Evolutionary conservation across 2,329 filamentous ascomycete genomes (phyloP).

Genomic region (Trichoderma sp.): DNA sequence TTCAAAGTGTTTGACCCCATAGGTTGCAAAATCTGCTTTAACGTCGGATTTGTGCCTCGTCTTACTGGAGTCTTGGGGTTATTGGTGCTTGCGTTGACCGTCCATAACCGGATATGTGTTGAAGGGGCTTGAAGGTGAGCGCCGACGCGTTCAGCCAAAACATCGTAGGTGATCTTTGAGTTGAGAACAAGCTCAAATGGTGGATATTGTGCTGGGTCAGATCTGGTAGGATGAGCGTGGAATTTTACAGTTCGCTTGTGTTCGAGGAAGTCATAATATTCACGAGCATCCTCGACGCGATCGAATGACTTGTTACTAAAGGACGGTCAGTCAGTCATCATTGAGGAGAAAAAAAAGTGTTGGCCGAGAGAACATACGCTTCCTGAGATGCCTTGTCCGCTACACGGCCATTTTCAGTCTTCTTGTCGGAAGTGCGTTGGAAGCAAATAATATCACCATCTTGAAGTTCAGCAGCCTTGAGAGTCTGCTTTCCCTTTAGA

Average conservation of each 20-base stretch:
- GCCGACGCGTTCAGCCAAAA: slow-evolving; percentile 78
- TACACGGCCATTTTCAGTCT: slow-evolving; percentile 33
- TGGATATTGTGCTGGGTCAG: slow-evolving; percentile 57
- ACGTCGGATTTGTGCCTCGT: slow-evolving; percentile 65
- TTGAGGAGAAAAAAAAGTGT: neutral
- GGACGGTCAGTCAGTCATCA: slow-evolving; percentile 2
- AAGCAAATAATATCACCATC: slow-evolving; percentile 97
- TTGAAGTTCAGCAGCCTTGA: slow-evolving; percentile 90
- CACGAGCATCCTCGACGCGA: slow-evolving; percentile 67
- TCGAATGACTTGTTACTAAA: slow-evolving; percentile 40
- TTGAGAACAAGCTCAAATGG: slow-evolving; percentile 77
- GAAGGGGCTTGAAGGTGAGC: slow-evolving; percentile 72
- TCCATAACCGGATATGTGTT: slow-evolving; percentile 89
- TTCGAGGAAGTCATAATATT: slow-evolving; percentile 91
- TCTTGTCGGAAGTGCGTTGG: slow-evolving; percentile 62
- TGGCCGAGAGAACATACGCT: slow-evolving; percentile 27
- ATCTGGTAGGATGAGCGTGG: slow-evolving; percentile 61
- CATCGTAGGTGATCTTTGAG: slow-evolving; percentile 86
- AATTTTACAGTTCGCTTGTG: slow-evolving; percentile 81
- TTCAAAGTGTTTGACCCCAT: slow-evolving; percentile 67
- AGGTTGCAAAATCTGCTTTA: slow-evolving; percentile 75
- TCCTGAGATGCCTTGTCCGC: slow-evolving; percentile 34
- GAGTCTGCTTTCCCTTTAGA: slow-evolving; percentile 85
- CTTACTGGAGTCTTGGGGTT: slow-evolving; percentile 78
- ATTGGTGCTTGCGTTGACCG: slow-evolving; percentile 72